phyloP scores from a whole-genome alignment of 2,329 filamentous ascomycete genomes.

The Scedosporium aurantiacum region DNA sequence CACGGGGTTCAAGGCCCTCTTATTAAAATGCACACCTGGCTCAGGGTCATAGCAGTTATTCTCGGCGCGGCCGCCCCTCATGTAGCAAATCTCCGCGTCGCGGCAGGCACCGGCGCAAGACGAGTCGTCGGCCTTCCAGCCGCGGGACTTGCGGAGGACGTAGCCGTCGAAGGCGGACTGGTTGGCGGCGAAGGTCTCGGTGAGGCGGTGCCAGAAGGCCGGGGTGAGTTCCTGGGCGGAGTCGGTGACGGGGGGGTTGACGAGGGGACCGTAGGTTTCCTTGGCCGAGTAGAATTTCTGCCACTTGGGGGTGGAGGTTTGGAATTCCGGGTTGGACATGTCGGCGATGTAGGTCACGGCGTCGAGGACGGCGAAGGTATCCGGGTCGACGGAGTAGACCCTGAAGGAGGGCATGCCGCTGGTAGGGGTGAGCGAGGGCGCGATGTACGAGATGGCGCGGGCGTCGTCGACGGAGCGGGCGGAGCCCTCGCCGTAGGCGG shows the following conservation, averaged over 20 bases:
- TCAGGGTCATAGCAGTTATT: slow-evolving; percentile 35
- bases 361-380: slow-evolving; percentile 44
- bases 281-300: slow-evolving; percentile 45
- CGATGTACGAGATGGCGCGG: slow-evolving; percentile 39
- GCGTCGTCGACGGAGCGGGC: slow-evolving; percentile 30
- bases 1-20: slow-evolving; percentile 14
- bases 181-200: slow-evolving; percentile 32
- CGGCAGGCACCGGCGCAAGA: slow-evolving; percentile 32
- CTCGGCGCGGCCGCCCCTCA: slow-evolving; percentile 40
- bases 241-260: slow-evolving; percentile 26
- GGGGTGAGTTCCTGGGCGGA: slow-evolving; percentile 36
- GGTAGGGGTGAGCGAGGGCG: slow-evolving; percentile 42
- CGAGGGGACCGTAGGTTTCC: slow-evolving; percentile 36
- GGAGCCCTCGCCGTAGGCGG: slow-evolving; percentile 24
- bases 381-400: slow-evolving; percentile 46
- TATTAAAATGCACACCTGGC: slow-evolving; percentile 22
- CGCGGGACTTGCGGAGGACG: slow-evolving; percentile 34
- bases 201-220: slow-evolving; percentile 49
- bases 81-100: slow-evolving; percentile 35
- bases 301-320: slow-evolving; percentile 37
- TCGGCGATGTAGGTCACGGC: slow-evolving; percentile 43
- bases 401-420: slow-evolving; percentile 46
- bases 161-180: slow-evolving; percentile 33
- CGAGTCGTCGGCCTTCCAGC: slow-evolving; percentile 23
- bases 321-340: slow-evolving; percentile 31